Base-by-base conservation (phyloP, 2,329 filamentous ascomycete species). In the Talaromyces sp. region DNA sequence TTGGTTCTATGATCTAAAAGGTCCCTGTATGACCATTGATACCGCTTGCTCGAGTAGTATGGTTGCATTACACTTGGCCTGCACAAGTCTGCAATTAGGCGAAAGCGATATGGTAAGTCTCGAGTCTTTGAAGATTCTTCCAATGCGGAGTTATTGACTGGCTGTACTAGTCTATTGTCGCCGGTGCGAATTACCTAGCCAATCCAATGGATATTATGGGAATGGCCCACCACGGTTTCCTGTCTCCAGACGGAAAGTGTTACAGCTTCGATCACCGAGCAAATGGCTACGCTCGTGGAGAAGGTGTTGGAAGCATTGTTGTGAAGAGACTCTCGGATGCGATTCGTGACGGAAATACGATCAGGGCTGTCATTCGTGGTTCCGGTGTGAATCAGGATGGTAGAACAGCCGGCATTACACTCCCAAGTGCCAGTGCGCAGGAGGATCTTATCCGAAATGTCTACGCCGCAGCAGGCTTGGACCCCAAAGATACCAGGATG, bases 281-380 rank as follows among this genome's bases (percentile, higher is more conserved):
- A 0, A 74, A 78, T 61, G 82, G 82, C 0, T 83, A 82, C 67
- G 77, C 72, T 10, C 73, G 80, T 19, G 81, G 79, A 5, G 76
- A 78, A 59, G 74, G 68, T 11, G 69, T 76, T 1, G 71, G 67
- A 5, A 64, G 54, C 5, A 47, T 78, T 4, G 67, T 72, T 11
- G 27, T 78, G 0, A 77, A 77, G 64, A 67, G 69, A 1, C 68
- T 77, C 1, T 59, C 64, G 1, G 70, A 71, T 36, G 76, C 76
- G 1, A 56, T 77, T 3, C 61, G 69, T 8, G 74, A 75, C 49
- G 61, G 68, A 0, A 72, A 78, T 62, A 70, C 72, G 1, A 75
- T 78, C 38, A 65, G 73, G 15, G 73, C 73, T 5, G 66, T 77
- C 17, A 72, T 78, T 54, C 69, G 72, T 2, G 70, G 69, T 3